phyloP scores from a whole-genome alignment of 2,329 filamentous ascomycete genomes.

The Leptographium lundbergii region DNA sequence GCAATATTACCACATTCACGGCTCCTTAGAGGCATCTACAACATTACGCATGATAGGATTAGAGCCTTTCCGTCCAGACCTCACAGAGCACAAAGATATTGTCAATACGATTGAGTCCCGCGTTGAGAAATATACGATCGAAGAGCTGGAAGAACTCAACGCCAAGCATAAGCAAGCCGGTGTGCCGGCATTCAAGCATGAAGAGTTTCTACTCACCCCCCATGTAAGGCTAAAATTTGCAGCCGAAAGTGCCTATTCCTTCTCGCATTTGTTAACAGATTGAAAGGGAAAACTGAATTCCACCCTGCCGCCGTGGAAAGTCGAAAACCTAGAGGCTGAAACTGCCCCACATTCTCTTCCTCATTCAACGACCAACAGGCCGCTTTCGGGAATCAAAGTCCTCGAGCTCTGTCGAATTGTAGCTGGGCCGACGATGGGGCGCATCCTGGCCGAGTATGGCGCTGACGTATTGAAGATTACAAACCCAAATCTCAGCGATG shows the following conservation, averaged over 20 bases:
- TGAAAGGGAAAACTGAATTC: conserved; percentile 14
- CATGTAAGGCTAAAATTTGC: conserved; percentile 7
- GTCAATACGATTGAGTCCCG: conserved; percentile 43
- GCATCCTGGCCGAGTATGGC: conserved; percentile 28
- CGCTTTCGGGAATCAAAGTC: conserved; percentile 33
- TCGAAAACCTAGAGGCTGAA: conserved; percentile 29
- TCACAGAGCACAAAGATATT: conserved; percentile 25
- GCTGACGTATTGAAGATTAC: conserved; percentile 34
- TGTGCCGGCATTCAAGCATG: conserved; percentile 29
- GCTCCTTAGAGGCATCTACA: conserved; percentile 29
- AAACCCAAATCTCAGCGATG: conserved; percentile 27
- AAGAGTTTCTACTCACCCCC: conserved; percentile 27
- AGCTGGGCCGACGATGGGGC: conserved; percentile 31
- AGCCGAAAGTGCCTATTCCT: too few relatives aligned
- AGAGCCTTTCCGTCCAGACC: conserved; percentile 23
- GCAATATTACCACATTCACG: conserved; percentile 45
- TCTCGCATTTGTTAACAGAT: too few relatives aligned
- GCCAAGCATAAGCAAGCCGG: conserved; percentile 28
- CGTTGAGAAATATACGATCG: conserved; percentile 18
- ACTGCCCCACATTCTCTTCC: conserved; percentile 34
- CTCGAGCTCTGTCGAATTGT: conserved; percentile 37
- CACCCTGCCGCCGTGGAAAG: conserved; percentile 31
- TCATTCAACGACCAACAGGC: conserved; percentile 9
- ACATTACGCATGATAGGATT: conserved; percentile 33
- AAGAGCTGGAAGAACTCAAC: conserved; percentile 29